Percentiles rank a stretch among this genome's conserved stretches.
These are phyloP conservation scores for Prototheca stagnorum DNA, from an alignment of 163 green algal species.

Conservation along the genomic window DNA sequence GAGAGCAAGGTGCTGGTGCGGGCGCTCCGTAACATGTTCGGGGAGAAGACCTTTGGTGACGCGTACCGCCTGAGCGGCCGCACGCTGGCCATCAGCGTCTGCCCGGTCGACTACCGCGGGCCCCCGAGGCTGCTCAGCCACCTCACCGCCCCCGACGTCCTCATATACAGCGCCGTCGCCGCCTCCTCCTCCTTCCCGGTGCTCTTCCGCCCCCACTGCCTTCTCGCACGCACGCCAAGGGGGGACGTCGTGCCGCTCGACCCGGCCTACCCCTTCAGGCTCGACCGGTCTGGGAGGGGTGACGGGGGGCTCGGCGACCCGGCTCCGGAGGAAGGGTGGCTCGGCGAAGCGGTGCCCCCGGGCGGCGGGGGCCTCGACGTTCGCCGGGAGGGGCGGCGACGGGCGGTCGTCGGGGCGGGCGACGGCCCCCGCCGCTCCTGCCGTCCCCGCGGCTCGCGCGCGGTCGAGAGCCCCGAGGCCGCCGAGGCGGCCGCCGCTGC, in stretches of 20 bases:
- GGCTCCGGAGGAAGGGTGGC: no score
- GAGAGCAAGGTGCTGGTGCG: conserved; percentile 47
- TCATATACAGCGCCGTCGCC: conserved; percentile 91
- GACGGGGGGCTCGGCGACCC: background rate
- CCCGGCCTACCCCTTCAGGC: no score
- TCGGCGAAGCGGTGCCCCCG: no score
- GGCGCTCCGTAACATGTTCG: no score
- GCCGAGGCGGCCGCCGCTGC: no score
- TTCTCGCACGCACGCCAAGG: conserved; percentile 52
- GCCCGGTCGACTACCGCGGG: conserved; percentile 70
- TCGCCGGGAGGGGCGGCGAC: no score
- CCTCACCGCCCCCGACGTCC: conserved; percentile 66
- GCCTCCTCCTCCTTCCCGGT: conserved; percentile 85
- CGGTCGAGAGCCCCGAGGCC: no score
- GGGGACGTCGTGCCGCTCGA: conserved; percentile 42
- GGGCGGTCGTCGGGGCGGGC: background rate
- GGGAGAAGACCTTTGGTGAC: conserved; percentile 67
- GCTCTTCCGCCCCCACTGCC: conserved; percentile 77
- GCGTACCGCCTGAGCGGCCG: conserved; percentile 64
- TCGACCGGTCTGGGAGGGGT: background rate
- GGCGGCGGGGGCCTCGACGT: no score
- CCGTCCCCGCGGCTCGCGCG: no score
- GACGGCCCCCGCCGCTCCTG: background rate
- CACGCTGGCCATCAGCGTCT: conserved; percentile 83
- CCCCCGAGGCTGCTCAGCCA: conserved; percentile 89